Base-by-base conservation (phyloP, 805 yeast species). In the Cyberlindnera mississippiensis region DNA sequence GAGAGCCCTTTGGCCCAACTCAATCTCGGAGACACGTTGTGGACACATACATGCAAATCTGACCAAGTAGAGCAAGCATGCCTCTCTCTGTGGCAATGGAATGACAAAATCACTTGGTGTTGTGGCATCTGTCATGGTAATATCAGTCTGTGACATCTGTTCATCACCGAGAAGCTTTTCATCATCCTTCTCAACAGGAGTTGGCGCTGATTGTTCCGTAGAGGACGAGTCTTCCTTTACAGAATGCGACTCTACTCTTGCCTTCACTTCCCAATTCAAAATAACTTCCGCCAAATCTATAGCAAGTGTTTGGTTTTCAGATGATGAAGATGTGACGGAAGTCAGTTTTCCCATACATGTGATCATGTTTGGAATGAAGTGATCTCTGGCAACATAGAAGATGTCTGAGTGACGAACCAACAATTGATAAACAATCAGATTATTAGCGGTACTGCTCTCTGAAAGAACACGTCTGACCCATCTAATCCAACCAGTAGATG, bases 391-490 rank as follows among this genome's bases (percentile, higher is more conserved):
- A 40, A 79, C 80, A 56, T 76, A 91, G 62, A 93, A 93, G 38
- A 88, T 66, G 44, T 83, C 91, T 0, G 95, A 78, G 52, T 93
- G 95, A 38, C 81, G 83, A 27, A 87, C 87, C 61, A 93, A 78
- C 53, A 91, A 88, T 57, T 88, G 95, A 52, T 88, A 93, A 11
- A 93, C 85, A 45, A 86, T 85, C 46, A 86, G 68, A 29, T 90
- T 96, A 56, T 88, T 96, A 2, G 82, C 78, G 3, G 88, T 89
- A 54, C 80, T 88, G 56, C 89, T 95, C 57, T 95, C 98, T 2
- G 90, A 81, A 12, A 93, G 70, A 2, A 91, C 93, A 39, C 97
- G 73, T 50, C 97, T 80, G 0, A 96, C 96, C 90, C 96, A 89
- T 51, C 86, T 90, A 38, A 93, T 75, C 98, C 98, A 93, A 45